Percentiles rank a stretch among this genome's conserved stretches.
Conservation (phyloP, 2,329 filamentous ascomycete species). For the Microcyclospora pomicola region DNA sequence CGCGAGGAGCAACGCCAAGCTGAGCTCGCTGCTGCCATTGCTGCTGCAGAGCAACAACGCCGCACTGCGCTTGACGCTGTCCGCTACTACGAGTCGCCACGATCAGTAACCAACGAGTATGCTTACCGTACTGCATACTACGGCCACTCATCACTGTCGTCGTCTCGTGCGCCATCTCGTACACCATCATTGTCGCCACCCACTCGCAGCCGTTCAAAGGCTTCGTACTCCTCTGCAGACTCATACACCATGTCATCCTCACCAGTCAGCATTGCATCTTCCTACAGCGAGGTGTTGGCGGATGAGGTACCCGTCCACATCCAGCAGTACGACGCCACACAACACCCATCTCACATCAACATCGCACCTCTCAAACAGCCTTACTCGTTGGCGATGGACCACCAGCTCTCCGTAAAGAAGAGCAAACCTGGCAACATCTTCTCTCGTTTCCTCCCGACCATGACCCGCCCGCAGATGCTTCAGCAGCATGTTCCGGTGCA, state of each 20-base stretch:
- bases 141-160: slow-evolving; percentile 10
- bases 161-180: slow-evolving; percentile 28
- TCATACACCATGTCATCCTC: slow-evolving; percentile 20
- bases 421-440: slow-evolving; percentile 24
- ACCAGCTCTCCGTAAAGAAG: slow-evolving; percentile 23
- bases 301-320: slow-evolving; percentile 19
- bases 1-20: slow-evolving; percentile 20
- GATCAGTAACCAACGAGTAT: slow-evolving; percentile 17
- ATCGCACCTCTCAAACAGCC: slow-evolving; percentile 22
- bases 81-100: slow-evolving; percentile 25
- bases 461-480: slow-evolving; percentile 3
- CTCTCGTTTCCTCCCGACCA: slow-evolving; percentile 23
- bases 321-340: slow-evolving; percentile 30
- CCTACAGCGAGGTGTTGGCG: slow-evolving; percentile 14
- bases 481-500: no score
- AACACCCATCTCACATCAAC: slow-evolving; percentile 31
- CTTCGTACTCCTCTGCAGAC: slow-evolving; percentile 22
- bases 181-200: slow-evolving; percentile 37
- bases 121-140: slow-evolving; percentile 17
- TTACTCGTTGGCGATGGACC: slow-evolving; percentile 6
- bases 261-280: slow-evolving; percentile 22
- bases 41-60: slow-evolving; percentile 25
- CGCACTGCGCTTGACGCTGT: slow-evolving; percentile 14
- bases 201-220: slow-evolving; percentile 25
- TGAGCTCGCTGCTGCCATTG: slow-evolving; percentile 11